These are phyloP conservation scores for Sugiyamaella castrensis DNA, from an alignment of 1,139 yeast species.

Conservation along the genomic window DNA sequence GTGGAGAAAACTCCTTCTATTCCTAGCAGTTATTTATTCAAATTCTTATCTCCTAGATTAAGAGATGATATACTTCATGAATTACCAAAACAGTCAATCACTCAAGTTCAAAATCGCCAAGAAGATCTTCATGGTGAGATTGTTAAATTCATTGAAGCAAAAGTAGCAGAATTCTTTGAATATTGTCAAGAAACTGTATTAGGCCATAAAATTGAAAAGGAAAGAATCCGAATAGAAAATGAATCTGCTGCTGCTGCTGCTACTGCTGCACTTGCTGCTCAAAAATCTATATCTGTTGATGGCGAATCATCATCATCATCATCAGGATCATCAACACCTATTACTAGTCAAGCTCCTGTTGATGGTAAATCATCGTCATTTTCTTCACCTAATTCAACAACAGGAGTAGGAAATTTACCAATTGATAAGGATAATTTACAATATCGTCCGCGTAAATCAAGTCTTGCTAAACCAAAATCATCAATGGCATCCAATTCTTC, in stretches of 20 bases:
- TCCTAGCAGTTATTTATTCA: conserved; percentile 24
- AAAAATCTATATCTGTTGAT: neutral
- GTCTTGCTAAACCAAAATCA: conserved; percentile 18
- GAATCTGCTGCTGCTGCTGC: conserved; percentile 5
- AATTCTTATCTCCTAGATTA: conserved; percentile 20
- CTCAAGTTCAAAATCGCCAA: conserved; percentile 16
- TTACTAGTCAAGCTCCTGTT: too few relatives aligned
- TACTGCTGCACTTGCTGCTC: neutral
- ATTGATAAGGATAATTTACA: conserved; percentile 1
- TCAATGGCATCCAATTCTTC: conserved; percentile 1
- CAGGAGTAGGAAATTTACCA: neutral
- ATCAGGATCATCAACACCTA: neutral
- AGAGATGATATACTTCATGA: conserved; percentile 16
- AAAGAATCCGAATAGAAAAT: conserved; percentile 7
- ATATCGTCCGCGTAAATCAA: conserved; percentile 21
- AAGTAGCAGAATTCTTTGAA: conserved; percentile 18
- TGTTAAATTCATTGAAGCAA: conserved; percentile 19
- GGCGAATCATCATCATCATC: conserved; percentile 1
- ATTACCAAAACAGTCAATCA: conserved; percentile 17
- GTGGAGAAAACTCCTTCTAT: conserved; percentile 23
- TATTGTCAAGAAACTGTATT: conserved; percentile 20
- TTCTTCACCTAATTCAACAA: neutral
- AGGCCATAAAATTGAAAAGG: conserved; percentile 3
- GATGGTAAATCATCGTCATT: neutral
- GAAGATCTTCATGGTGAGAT: conserved; percentile 22